phyloP scores from a whole-genome alignment of 83 land plant genomes.

The Isoetes engelmannii region DNA sequence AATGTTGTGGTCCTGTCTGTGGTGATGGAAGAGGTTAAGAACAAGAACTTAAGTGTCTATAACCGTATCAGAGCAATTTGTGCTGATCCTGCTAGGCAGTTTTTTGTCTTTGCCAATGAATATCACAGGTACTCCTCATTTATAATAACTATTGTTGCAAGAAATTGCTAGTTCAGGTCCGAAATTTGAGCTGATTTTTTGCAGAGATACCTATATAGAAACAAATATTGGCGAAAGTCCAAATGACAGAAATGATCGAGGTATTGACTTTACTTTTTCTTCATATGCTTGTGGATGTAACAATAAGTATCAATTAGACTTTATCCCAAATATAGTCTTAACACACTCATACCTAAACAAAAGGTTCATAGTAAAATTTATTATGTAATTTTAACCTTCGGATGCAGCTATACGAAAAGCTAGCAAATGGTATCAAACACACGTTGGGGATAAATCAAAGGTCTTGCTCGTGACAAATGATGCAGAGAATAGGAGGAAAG shows the following conservation, averaged over 20 bases:
- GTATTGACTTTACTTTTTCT: conserved; percentile 23
- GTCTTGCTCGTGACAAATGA: conserved; percentile 87
- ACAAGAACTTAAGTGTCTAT: conserved; percentile 74
- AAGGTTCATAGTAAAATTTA: no score
- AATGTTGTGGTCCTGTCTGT: conserved; percentile 79
- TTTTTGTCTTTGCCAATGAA: conserved; percentile 87
- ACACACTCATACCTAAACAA: no score
- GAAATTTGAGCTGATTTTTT: background rate
- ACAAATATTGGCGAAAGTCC: conserved; percentile 71
- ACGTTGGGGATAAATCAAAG: conserved; percentile 48
- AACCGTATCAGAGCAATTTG: conserved; percentile 69
- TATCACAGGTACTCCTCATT: conserved; percentile 52
- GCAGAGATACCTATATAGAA: conserved; percentile 84
- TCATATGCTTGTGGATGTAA: background rate
- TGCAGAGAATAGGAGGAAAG: conserved; percentile 82
- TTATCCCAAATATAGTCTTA: no score
- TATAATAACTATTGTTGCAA: background rate
- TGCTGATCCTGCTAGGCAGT: conserved; percentile 52
- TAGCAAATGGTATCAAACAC: conserved; percentile 84
- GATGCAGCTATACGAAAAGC: conserved; percentile 88
- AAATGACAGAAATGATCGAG: conserved; percentile 94
- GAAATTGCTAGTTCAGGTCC: background rate
- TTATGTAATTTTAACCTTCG: background rate
- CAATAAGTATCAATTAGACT: no score
- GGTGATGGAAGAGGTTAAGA: conserved; percentile 87